Percentiles rank a stretch among this genome's conserved stretches.
Evolutionary conservation across 371 early-diverging fungal species (phyloP).

Genomic region (Lichtheimia ornata): DNA sequence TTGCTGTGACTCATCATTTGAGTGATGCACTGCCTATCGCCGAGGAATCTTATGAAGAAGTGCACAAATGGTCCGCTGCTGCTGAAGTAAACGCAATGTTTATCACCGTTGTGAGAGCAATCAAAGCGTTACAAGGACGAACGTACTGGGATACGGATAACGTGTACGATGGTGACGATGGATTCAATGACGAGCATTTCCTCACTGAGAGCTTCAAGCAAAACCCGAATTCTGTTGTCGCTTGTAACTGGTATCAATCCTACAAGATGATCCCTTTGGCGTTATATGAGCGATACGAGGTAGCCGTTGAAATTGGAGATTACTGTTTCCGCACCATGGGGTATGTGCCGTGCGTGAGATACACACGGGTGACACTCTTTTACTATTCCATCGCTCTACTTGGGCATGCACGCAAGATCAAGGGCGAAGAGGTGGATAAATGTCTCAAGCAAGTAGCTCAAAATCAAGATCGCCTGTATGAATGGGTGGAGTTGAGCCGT

Average conservation of each 20-base stretch:
- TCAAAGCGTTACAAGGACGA: slow-evolving; percentile 43
- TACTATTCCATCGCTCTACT: slow-evolving; percentile 39
- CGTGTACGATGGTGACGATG: slow-evolving; percentile 48
- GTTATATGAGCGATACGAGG: slow-evolving; percentile 40
- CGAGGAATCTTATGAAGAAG: slow-evolving; percentile 36
- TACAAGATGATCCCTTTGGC: slow-evolving; percentile 38
- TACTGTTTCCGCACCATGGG: slow-evolving; percentile 23
- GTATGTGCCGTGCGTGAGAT: slow-evolving; percentile 35
- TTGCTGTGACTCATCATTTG: slow-evolving; percentile 22
- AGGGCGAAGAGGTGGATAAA: slow-evolving; percentile 10
- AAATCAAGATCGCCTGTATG: slow-evolving; percentile 27
- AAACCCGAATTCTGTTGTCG: slow-evolving; percentile 27
- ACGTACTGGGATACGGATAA: slow-evolving; percentile 24
- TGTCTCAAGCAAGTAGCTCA: slow-evolving; percentile 20
- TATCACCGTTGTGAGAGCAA: slow-evolving; percentile 37
- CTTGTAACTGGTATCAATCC: slow-evolving; percentile 38
- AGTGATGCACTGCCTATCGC: slow-evolving; percentile 29
- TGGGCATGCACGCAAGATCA: slow-evolving; percentile 16
- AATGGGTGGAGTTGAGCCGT: slow-evolving; percentile 29
- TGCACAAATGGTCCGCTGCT: slow-evolving; percentile 38
- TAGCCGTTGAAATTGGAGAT: slow-evolving; percentile 34
- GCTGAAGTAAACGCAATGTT: slow-evolving; percentile 28
- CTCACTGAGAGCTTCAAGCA: slow-evolving; percentile 35
- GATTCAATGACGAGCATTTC: slow-evolving; percentile 41
- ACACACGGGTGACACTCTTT: slow-evolving; percentile 31